These are phyloP conservation scores for Ganoderma lingzhi DNA, from an alignment of 1,284 basidiomycete genomes.

Conservation along the genomic window DNA sequence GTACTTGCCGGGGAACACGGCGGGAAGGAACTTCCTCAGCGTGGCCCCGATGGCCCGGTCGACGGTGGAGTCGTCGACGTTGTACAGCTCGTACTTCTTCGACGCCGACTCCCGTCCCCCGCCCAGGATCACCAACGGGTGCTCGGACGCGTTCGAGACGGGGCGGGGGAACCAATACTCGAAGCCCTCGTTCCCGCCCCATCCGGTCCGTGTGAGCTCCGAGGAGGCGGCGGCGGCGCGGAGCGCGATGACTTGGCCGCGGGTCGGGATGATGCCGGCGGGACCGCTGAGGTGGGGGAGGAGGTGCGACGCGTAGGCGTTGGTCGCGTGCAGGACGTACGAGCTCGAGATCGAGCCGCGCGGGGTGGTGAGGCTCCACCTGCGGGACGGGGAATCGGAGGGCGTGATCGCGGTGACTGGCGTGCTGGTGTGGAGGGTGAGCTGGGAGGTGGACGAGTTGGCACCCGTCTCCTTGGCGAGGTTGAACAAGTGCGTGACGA, in stretches of 20 bases:
- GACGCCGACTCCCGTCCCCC: constrained; percentile 65
- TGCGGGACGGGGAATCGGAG: constrained; percentile 32
- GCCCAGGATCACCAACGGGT: constrained; percentile 76
- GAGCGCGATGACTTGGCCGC: constrained; percentile 76
- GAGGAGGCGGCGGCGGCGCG: constrained; percentile 55
- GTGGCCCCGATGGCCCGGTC: constrained; percentile 55
- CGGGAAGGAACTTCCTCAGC: constrained; percentile 66
- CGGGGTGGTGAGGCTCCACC: constrained; percentile 64
- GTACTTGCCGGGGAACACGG: constrained; percentile 63
- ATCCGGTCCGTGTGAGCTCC: constrained; percentile 41
- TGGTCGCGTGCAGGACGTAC: constrained; percentile 82
- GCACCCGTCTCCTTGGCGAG: constrained; percentile 42
- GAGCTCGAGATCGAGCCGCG: constrained; percentile 65
- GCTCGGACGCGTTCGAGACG: constrained; percentile 30
- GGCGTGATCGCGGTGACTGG: constrained; percentile 61
- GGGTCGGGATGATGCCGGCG: constrained; percentile 70
- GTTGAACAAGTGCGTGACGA: constrained; percentile 71
- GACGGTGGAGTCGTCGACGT: constrained; percentile 68
- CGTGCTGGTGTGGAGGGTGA: constrained; percentile 74
- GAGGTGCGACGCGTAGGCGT: constrained; percentile 76
- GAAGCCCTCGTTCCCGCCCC: constrained; percentile 54
- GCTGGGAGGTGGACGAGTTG: constrained; percentile 45
- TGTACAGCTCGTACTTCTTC: constrained; percentile 55
- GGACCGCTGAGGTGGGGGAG: constrained; percentile 66
- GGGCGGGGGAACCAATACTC: constrained; percentile 89